phyloP scores from a whole-genome alignment of 2,329 filamentous ascomycete genomes.

The Sphaerulina vaccinii region DNA sequence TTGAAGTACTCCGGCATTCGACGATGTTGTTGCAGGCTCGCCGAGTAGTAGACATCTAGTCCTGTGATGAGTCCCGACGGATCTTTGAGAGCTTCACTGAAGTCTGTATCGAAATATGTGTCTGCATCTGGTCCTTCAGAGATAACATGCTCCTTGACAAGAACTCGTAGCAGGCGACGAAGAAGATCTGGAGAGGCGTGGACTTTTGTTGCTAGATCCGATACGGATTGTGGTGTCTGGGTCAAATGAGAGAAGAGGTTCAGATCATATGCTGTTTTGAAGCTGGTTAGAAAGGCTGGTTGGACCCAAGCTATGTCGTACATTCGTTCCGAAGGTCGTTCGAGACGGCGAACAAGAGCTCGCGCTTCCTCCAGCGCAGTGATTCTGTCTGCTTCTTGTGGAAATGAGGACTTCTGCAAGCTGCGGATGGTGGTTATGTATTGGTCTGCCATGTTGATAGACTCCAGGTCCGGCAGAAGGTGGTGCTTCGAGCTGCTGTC shows the following conservation, averaged over 20 bases:
- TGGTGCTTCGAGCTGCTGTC: background rate
- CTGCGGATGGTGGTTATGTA: background rate
- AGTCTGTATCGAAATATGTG: slow-evolving; percentile 12
- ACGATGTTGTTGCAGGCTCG: slow-evolving; percentile 7
- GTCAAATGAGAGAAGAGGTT: slow-evolving; percentile 14
- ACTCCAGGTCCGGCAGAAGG: too few species aligned
- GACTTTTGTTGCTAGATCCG: slow-evolving; percentile 10
- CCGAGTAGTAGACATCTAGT: slow-evolving; percentile 17
- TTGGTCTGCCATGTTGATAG: background rate
- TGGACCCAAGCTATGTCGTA: slow-evolving; percentile 16
- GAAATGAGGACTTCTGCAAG: slow-evolving; percentile 13
- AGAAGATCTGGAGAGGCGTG: slow-evolving; percentile 19
- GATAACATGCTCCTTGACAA: slow-evolving; percentile 15
- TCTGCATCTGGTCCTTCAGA: slow-evolving; percentile 11
- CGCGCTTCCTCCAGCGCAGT: slow-evolving; percentile 13
- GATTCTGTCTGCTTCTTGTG: slow-evolving; percentile 9
- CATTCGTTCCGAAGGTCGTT: slow-evolving; percentile 21
- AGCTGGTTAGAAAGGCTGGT: slow-evolving; percentile 3
- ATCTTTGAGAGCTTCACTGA: slow-evolving; percentile 16
- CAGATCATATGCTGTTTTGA: slow-evolving; percentile 16
- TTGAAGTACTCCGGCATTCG: slow-evolving; percentile 20
- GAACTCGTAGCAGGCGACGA: slow-evolving; percentile 12
- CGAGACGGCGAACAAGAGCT: slow-evolving; percentile 15
- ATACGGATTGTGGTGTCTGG: background rate
- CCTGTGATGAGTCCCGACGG: slow-evolving; percentile 15